Conservation (phyloP, 768 basidiomycete species). For the Psilocybe sp. region DNA sequence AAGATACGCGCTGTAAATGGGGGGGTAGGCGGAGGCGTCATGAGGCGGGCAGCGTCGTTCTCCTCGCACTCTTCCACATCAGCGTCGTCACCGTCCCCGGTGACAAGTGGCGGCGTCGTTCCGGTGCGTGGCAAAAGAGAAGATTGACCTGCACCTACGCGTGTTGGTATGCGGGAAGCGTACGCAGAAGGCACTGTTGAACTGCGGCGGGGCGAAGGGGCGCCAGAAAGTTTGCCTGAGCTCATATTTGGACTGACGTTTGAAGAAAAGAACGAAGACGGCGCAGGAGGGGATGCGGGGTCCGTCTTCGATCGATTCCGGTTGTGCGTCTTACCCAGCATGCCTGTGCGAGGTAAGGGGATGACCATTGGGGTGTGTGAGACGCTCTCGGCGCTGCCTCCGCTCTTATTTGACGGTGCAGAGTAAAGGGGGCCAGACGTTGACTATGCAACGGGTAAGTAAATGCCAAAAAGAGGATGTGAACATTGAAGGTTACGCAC, state of each 20-base stretch:
- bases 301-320: slow-evolving; percentile 18
- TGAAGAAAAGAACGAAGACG: not conserved
- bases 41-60: slow-evolving; percentile 16
- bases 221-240: not conserved
- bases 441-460: not conserved
- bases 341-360: not conserved
- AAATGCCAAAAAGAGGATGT: not conserved
- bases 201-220: slow-evolving; percentile 11
- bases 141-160: slow-evolving; percentile 1
- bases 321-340: slow-evolving; percentile 1
- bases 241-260: not conserved
- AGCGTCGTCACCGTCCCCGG: slow-evolving; percentile 8
- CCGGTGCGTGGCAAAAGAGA: slow-evolving; percentile 8
- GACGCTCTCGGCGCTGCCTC: slow-evolving; percentile 2
- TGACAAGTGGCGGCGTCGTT: slow-evolving; percentile 14
- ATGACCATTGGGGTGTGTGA: not conserved
- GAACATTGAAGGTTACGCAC: slow-evolving; percentile 8
- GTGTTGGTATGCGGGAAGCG: slow-evolving; percentile 1
- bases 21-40: slow-evolving; percentile 25
- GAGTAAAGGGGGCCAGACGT: slow-evolving; percentile 6
- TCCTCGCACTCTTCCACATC: slow-evolving; percentile 16
- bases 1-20: slow-evolving; percentile 15
- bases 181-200: slow-evolving; percentile 9
- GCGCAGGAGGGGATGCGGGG: slow-evolving; percentile 8
- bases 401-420: slow-evolving; percentile 8